Base-by-base conservation (phyloP, 2,329 filamentous ascomycete genomes). In the Ustulina deusta region DNA sequence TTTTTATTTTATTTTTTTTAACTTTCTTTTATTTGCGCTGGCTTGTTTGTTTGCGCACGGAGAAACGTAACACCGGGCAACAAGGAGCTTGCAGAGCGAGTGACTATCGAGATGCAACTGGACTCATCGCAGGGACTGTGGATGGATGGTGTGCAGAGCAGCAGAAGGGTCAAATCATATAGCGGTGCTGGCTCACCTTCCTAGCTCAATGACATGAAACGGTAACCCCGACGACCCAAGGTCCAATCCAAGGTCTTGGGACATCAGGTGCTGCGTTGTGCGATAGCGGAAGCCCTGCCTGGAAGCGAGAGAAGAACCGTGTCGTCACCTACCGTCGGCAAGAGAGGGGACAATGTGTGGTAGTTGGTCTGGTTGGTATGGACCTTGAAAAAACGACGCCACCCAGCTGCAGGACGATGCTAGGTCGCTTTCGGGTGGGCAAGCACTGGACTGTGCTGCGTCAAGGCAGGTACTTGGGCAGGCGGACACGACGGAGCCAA, bases 11-110 rank as follows among this genome's bases (percentile, higher is more conserved):
- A 67, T 69, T 20, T 70, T 66, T 15, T 74, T 73, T 67, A 3
- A 15, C 22, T 27, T 25, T 48, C 11, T 48, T 25, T 27, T 78
- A 74, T 88, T 87, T 49, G 86, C 56, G n/a, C 49, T 25, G 34
- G 32, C 78, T 78, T 56, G 71, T 67, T 59, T 71, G 63, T 48
- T 70, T 74, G 38, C 52, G 48, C 34, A 46, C 34, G n/a, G 36
- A 58, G 46, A 25, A 69, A 55, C 36, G 42, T 56, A 22, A 29
- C 27, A 42, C 59, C 36, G 46, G 42, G 48, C 54, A 63, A 36
- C 40, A 44, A 62, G 57, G 52, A 65, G 56, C 46, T 61, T 58
- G 64, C 25, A 54, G 44, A 58, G 36, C 36, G 56, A 61, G 65
- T 17, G 32, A 36, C 34, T 22, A 60, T 49, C 40, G 27, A 65